Evolutionary conservation across 2,329 filamentous ascomycete species (phyloP).

Genomic region (Claviceps digitariae): DNA sequence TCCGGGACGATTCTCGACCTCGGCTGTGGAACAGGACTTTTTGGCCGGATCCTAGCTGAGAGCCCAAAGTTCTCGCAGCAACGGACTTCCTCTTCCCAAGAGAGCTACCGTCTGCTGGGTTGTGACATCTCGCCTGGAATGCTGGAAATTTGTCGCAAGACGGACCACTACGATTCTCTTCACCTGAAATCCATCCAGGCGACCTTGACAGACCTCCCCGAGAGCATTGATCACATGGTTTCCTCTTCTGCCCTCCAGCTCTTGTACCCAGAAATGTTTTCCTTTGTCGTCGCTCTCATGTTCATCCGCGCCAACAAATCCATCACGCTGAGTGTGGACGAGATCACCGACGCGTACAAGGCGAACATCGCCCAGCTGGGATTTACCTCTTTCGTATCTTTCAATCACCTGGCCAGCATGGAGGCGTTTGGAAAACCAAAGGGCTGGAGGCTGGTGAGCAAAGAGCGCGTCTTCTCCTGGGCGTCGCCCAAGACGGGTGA

Average conservation of each 20-base stretch:
- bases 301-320: not conserved
- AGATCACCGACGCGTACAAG: not conserved
- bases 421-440: not conserved
- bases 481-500: not conserved
- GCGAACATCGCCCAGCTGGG: not conserved
- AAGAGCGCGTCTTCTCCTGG: not conserved
- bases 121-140: slow-evolving; percentile 1
- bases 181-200: not conserved
- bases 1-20: not conserved
- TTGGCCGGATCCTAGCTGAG: not conserved
- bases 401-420: not conserved
- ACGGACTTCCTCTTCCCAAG: not conserved
- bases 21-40: not conserved
- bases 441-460: not conserved
- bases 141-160: not conserved
- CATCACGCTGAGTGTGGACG: slow-evolving; percentile 1
- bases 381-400: not conserved
- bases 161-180: not conserved
- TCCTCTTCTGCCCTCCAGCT: not conserved
- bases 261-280: not conserved
- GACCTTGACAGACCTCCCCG: not conserved
- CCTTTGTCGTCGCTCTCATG: not conserved
- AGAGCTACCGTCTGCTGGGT: not conserved
- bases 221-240: not conserved
- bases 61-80: not conserved